Conservation (phyloP, 1,284 basidiomycete species). For the Cryptococcus sp. region DNA sequence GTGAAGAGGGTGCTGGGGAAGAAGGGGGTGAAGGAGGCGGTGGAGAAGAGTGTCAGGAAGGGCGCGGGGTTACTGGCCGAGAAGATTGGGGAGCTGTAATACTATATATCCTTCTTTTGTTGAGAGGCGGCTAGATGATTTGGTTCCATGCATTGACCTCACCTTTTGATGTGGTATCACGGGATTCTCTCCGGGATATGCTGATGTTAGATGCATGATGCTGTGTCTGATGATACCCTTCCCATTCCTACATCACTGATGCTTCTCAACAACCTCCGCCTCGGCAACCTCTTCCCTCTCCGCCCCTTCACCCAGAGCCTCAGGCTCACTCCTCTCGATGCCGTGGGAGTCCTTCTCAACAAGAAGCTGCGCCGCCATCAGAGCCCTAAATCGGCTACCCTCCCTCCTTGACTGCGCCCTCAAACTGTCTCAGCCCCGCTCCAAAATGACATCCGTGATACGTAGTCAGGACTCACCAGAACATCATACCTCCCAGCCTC, state of each 20-base stretch:
- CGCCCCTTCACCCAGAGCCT: no score
- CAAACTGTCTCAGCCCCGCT: not conserved
- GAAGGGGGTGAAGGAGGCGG: conserved; percentile 47
- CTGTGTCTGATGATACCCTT: no score
- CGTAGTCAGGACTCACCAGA: conserved; percentile 55
- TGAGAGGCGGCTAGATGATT: no score
- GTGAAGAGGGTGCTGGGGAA: conserved; percentile 60
- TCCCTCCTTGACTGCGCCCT: conserved; percentile 57
- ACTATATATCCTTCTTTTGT: no score
- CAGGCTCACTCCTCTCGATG: conserved; percentile 6
- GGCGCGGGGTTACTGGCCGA: conserved; percentile 43
- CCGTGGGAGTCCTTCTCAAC: conserved; percentile 34
- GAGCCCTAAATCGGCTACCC: conserved; percentile 69
- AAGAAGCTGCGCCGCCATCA: conserved; percentile 80
- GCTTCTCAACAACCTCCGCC: not conserved
- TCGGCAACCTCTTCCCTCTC: not conserved
- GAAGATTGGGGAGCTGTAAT: conserved; percentile 35
- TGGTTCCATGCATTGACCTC: no score
- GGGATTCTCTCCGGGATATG: no score
- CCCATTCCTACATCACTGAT: not conserved
- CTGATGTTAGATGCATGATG: no score
- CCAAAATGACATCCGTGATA: not conserved
- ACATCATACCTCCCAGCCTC: conserved; percentile 81
- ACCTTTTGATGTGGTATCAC: no score
- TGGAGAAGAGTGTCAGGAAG: conserved; percentile 43